Base-by-base conservation (phyloP, 805 yeast species). In the Myxozyma udenii region DNA sequence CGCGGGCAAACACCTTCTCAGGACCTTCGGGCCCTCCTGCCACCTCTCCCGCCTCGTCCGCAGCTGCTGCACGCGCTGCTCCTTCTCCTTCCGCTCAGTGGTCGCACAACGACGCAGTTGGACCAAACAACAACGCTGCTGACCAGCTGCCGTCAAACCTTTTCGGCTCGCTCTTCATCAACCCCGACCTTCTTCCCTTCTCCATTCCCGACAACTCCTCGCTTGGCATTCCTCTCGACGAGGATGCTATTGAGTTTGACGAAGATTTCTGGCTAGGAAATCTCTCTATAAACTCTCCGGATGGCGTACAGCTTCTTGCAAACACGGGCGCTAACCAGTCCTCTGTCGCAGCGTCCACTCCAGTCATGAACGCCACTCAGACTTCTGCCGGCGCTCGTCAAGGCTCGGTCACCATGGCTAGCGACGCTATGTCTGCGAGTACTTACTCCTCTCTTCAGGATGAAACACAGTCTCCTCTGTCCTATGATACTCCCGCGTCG, bases 161-260 rank as follows among this genome's bases (percentile, higher is more conserved):
- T 36, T 51, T 55, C 26, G 58, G 59, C 33, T 54, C 58, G 25
- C 57, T 55, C 36, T 53, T 41, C 49, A 55, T 55, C 49, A 53
- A 55, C 41, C 59, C 59, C 9, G 58, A 55, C 46, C 46, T 55
- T 12, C 46, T 53, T 11, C 53, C 55, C 35, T 55, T 55, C 41
- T n/a, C 50, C 3, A 48, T 55, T 11, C 59, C 59, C 33, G 59
- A 55, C 41, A 46, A 55, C 47, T 30, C 35, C 39, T 21, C 38
- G 26, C 45, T 55, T 44, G 59, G 59, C 24, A 35, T 55, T 23
- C 12, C 39, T 3, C 24, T 44, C 18, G 56, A 46, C 44, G 58
- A 52, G 40, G 53, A 50, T 30, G 42, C 55, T 22, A 37, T 49
- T 41, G 58, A 44, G 41, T 46, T 51, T 25, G 58, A 54, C 45